Conservation (phyloP, 2,329 filamentous ascomycete genomes). For the Boeremia lycopersici region DNA sequence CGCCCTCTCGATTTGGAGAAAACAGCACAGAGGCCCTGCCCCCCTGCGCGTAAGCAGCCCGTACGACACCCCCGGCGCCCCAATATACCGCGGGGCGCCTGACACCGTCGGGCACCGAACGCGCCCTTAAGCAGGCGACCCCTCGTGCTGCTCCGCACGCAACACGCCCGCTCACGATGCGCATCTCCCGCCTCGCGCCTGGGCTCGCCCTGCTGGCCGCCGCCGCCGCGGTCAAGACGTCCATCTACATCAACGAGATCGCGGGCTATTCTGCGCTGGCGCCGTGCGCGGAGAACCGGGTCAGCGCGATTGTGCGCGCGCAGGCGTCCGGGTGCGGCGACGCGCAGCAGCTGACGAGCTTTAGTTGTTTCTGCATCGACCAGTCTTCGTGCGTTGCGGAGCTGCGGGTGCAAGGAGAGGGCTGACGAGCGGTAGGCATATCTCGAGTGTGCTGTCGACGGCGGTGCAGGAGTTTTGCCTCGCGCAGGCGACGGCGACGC, state of each 20-base stretch:
- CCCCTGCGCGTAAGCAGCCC: too few relatives aligned
- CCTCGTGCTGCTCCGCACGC: too few relatives aligned
- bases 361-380: constrained; percentile 28
- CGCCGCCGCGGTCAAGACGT: constrained; percentile 16
- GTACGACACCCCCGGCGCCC: too few relatives aligned
- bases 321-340: constrained; percentile 30
- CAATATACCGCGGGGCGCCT: too few relatives aligned
- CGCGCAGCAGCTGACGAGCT: constrained; percentile 22
- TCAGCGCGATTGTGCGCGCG: constrained; percentile 26
- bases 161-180: neutral
- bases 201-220: neutral
- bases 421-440: neutral
- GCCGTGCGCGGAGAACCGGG: constrained; percentile 22
- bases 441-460: constrained; percentile 3
- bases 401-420: neutral
- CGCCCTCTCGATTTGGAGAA: too few relatives aligned
- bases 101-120: too few relatives aligned
- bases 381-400: neutral
- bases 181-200: neutral
- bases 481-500: neutral
- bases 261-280: constrained; percentile 23
- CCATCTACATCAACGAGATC: constrained; percentile 29
- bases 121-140: too few relatives aligned
- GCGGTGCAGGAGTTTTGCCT: neutral
- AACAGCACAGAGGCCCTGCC: too few relatives aligned